phyloP scores from a whole-genome alignment of 768 basidiomycete species.

The Tylopilus subfusipes region DNA sequence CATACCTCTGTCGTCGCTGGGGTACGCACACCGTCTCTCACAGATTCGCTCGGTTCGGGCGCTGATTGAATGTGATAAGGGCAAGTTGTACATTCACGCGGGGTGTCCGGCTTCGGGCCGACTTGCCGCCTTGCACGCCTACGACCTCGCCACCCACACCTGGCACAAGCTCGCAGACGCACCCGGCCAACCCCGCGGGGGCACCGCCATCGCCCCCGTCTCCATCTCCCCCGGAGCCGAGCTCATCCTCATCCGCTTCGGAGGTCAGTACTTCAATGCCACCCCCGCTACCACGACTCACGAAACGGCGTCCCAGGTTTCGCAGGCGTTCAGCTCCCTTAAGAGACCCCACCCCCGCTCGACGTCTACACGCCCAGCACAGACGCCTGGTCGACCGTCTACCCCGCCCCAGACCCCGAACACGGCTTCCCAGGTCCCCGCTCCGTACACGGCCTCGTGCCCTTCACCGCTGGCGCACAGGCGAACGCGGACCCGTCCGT shows the following conservation, averaged over 20 bases:
- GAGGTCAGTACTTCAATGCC: conserved; percentile 18
- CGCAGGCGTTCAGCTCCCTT: conserved; percentile 35
- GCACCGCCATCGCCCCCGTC: conserved; percentile 36
- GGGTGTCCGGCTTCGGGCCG: no score
- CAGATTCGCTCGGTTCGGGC: no score
- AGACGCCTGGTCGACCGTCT: conserved; percentile 22
- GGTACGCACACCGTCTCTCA: conserved; percentile 28
- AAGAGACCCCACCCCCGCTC: conserved; percentile 9
- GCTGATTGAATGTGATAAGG: no score
- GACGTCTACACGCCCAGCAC: not conserved
- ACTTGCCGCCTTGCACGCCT: no score
- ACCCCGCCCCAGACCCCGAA: conserved; percentile 24
- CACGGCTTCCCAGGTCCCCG: conserved; percentile 32
- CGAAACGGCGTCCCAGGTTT: conserved; percentile 24
- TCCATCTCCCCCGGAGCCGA: conserved; percentile 12
- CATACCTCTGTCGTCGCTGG: conserved; percentile 31
- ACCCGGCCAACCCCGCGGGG: conserved; percentile 38
- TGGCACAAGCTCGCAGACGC: conserved; percentile 37
- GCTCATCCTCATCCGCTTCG: conserved; percentile 37
- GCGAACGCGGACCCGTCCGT: not conserved
- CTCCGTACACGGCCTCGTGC: conserved; percentile 36
- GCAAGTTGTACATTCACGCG: no score
- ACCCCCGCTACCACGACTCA: not conserved
- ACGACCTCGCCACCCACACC: conserved; percentile 17
- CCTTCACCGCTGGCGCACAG: conserved; percentile 8